Percentiles rank a stretch among this genome's conserved stretches.
These are phyloP conservation scores for Candida easanensis DNA, from an alignment of 805 yeast species.

Conservation along the genomic window DNA sequence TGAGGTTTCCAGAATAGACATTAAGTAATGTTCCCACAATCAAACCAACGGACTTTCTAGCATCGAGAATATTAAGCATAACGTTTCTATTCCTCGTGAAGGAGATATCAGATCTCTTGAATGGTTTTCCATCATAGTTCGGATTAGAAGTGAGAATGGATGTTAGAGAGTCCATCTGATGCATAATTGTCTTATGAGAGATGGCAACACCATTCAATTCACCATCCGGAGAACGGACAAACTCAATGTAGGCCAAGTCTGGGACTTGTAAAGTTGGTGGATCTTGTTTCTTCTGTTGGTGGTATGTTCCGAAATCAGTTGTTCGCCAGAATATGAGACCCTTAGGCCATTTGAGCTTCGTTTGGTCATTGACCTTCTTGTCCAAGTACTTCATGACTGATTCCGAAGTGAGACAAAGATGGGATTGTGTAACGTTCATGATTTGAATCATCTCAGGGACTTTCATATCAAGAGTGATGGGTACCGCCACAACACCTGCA, in stretches of 20 bases:
- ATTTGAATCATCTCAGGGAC: slow-evolving; percentile 68
- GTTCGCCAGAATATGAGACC: slow-evolving; percentile 79
- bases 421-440: slow-evolving; percentile 70
- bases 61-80: slow-evolving; percentile 62
- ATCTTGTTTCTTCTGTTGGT: slow-evolving; percentile 53
- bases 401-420: slow-evolving; percentile 78
- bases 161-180: slow-evolving; percentile 79
- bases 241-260: slow-evolving; percentile 91
- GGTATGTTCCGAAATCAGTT: slow-evolving; percentile 77
- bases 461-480: slow-evolving; percentile 74
- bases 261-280: slow-evolving; percentile 70
- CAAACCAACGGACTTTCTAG: slow-evolving; percentile 80
- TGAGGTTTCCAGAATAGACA: slow-evolving; percentile 78
- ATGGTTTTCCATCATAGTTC: slow-evolving; percentile 39
- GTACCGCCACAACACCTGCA: slow-evolving; percentile 94
- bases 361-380: slow-evolving; percentile 44
- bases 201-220: slow-evolving; percentile 91
- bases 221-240: slow-evolving; percentile 85
- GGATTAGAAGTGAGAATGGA: slow-evolving; percentile 67
- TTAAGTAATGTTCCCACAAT: slow-evolving; percentile 78
- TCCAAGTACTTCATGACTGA: slow-evolving; percentile 73
- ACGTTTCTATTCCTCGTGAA: slow-evolving; percentile 48
- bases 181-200: slow-evolving; percentile 82
- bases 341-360: slow-evolving; percentile 64
- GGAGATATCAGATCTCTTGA: slow-evolving; percentile 52